Base-by-base conservation (phyloP, 2,329 filamentous ascomycete genomes). In the Alternaria viburni region DNA sequence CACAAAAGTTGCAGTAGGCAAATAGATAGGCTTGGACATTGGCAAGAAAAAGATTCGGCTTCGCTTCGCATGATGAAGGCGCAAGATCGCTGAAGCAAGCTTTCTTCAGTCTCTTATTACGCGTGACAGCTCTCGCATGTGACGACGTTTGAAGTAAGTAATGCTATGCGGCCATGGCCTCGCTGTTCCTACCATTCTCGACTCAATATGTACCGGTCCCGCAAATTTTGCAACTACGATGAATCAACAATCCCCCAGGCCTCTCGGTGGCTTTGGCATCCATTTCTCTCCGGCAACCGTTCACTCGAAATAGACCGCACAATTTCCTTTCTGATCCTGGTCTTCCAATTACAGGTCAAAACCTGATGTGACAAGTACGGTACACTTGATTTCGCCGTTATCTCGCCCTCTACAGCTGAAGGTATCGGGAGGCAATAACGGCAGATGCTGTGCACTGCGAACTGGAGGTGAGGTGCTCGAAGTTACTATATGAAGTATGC, bases 301-400 rank as follows among this genome's bases (percentile, higher is more conserved):
- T 8, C 49, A 61, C 3, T 28, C 28, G 3, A 54, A 57, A 44
- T 68, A 72, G 3, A 61, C 61, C 10, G 57, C 21, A 17, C 57
- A 59, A 21, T 58, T 59, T 1, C 65, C 69, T 28, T 66, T 46
- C 6, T 65, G 36, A 9, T 61, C 54, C 2, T 54, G 54, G 69
- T 21, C 17, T 41, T 43, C 57, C 60, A 71, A 10, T 54, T 54
- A 8, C 36, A 30, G 19, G 52, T 51, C 17, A 54, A 30, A 12
- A 46, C 23, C 6, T 36, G 32, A 23, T 62, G 62, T 12, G 69
- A 46, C 43, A 71, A 21, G 17, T 69, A 57, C 46, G 69, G 28
- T 28, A 72, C 30, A 10, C 62, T 68, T 47, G 68, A 21, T 11
- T 57, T 65, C 19, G 60, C 55, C 21, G 64, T 44, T 4, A 71